Base-by-base conservation (phyloP, 148 eudicot genomes). In the Rheum nobile region DNA sequence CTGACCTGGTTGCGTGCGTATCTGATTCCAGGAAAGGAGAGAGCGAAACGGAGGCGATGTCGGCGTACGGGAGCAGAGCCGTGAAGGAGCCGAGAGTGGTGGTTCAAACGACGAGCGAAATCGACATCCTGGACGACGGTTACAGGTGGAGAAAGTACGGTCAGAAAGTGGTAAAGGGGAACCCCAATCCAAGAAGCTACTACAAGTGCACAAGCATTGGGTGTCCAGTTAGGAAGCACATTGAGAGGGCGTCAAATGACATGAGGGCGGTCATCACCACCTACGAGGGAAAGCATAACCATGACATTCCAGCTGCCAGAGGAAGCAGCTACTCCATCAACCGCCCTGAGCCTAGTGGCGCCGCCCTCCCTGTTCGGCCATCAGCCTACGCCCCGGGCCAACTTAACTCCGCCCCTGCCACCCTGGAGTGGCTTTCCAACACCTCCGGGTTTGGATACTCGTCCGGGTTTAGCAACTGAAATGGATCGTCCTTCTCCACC, bases 111-210 rank as follows among this genome's bases (percentile, higher is more conserved):
- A 91, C 90, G 10, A 91, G 97, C 72, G 93, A 91, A 65, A 89
- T 91, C 9, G 97, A 91, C 72, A 89, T 91, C 22, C 88, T 91
- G 22, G 96, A 90, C 78, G 96, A 90, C 44, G 96, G 96, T 0
- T 90, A 77, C 57, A 76, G 88, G 34, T 91, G 97, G 97, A 87
- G 97, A 71, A 91, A 91, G 74, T 91, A 91, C 32, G 97, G 97
- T 6, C 97, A 91, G 39, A 90, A 90, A 85, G 96, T 90, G 31
- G 96, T 90, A 21, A 90, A 90, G 76, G 96, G 96, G 34, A 91
- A 91, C 78, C 93, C 97, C 3, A 91, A 91, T 82, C 97, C 97
- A 39, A 86, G 97, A 86, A 91, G 97, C 82, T 91, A 91, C 75
- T 91, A 91, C 85, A 91, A 91, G 77, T 91, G 97, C 73, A 91